Conservation (phyloP, 805 yeast species). For the Candida dendrica region DNA sequence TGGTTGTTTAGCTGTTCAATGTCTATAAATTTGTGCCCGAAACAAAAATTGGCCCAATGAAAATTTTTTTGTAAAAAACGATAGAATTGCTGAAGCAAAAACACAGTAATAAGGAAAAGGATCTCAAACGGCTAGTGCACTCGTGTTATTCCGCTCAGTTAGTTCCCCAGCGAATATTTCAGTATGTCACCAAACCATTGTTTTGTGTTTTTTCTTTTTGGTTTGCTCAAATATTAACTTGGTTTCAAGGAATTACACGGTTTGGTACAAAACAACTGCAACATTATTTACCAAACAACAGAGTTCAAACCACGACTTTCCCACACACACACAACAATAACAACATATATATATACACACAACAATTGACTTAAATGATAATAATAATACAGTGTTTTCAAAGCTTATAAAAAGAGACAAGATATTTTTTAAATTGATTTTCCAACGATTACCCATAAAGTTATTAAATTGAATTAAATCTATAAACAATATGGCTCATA, state of each 20-base stretch:
- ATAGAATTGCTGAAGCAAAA: no score
- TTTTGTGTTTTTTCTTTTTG: neutral
- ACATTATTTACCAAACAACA: no score
- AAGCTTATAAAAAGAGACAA: neutral
- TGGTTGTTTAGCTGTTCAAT: no score
- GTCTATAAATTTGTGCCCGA: neutral
- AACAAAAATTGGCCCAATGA: neutral
- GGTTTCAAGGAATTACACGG: no score
- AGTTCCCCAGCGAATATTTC: neutral
- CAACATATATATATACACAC: no score
- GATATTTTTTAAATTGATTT: neutral
- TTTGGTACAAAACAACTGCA: no score
- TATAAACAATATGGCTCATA: conserved; percentile 26
- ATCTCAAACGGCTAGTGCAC: neutral
- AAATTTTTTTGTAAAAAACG: neutral
- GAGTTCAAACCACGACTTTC: no score
- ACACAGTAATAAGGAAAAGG: neutral
- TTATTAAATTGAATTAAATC: neutral
- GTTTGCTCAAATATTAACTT: no score
- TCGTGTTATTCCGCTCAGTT: no score
- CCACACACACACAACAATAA: no score
- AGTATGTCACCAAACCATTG: neutral
- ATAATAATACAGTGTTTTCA: no score
- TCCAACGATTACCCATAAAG: neutral
- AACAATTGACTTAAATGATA: no score